Evolutionary conservation across 106 monocot species (phyloP), one percentile per base, ranked within the genome.

Genomic region (Vanilla planifolia): DNA sequence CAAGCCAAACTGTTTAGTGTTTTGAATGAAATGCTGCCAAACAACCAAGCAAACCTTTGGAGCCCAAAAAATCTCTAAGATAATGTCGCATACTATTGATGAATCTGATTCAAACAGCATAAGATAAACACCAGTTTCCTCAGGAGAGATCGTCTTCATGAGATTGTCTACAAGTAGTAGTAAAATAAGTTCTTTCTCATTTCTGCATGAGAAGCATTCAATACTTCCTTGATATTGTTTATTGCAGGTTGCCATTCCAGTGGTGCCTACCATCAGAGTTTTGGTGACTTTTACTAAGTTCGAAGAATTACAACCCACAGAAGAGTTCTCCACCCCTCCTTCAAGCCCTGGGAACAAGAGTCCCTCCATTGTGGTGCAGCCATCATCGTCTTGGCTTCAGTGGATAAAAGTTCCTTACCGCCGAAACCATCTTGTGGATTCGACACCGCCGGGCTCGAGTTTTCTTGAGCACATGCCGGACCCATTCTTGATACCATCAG

Each of bases 221-320:
- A n/a, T n/a, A n/a, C n/a, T n/a, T n/a, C n/a, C n/a, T n/a, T n/a
- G n/a, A n/a, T n/a, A n/a, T n/a, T n/a, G n/a, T n/a, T n/a, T 3
- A 6, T 34, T 36, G 26, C 66, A 85, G 85, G 80, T 80, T 55
- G 85, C 85, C 1, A 85, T 85, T 67, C 85, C 85, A 43, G 73
- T 85, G 26, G 67, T 85, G 16, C 85, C 85, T 22, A 85, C 85
- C 1, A 85, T 80, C 28, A 56, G 85, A 64, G 85, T 85, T 23
- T 59, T 85, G 4, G 77, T 85, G 10, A 85, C 80, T 16, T 85
- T 85, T 70, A 77, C 85, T n/a, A 85, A 85, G 44, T 85, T 80
- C 33, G 76, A 85, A 67, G 85, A 85, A 29, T 46, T 80, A n/a
- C 76, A 80, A 16, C 80, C 85, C 47, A 46, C 62, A 1, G 79